phyloP scores from a whole-genome alignment of 805 yeast species.

The Cyberlindnera saturnus region DNA sequence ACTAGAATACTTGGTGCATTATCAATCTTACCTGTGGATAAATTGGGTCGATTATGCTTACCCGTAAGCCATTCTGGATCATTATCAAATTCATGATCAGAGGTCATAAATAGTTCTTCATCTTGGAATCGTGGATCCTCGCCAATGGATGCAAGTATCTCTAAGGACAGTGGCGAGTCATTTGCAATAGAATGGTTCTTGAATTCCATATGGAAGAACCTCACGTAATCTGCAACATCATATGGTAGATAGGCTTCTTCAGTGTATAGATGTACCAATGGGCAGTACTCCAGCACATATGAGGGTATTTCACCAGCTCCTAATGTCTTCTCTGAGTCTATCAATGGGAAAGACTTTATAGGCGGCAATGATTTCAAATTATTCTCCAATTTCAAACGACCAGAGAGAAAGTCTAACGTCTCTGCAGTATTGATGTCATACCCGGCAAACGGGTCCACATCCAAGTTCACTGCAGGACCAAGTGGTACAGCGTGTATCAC shows the following conservation, averaged over 20 bases:
- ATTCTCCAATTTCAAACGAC: constrained; percentile 1
- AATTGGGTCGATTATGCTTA: constrained; percentile 53
- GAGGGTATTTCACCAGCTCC: constrained; percentile 53
- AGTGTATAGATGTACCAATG: constrained; percentile 78
- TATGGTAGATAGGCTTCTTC: constrained; percentile 87
- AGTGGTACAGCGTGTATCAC: too few relatives aligned
- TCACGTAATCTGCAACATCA: constrained; percentile 64
- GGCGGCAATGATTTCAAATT: constrained; percentile 29
- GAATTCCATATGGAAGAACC: constrained; percentile 54
- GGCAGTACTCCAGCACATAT: constrained; percentile 61
- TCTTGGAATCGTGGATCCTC: constrained; percentile 19
- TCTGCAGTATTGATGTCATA: constrained; percentile 6
- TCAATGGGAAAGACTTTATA: constrained; percentile 26
- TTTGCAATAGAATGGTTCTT: constrained; percentile 38
- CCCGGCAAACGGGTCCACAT: constrained; percentile 13
- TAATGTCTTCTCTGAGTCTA: constrained; percentile 30
- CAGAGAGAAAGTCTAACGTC: constrained; percentile 4
- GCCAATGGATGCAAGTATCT: constrained; percentile 22
- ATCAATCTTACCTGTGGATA: constrained; percentile 62
- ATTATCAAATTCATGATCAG: constrained; percentile 63
- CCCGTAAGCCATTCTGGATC: constrained; percentile 90
- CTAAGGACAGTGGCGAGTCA: constrained; percentile 27
- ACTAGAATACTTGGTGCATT: constrained; percentile 78
- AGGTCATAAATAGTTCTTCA: constrained; percentile 48
- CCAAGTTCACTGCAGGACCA: constrained; percentile 1